Evolutionary conservation across 177 flowering plant species (phyloP).

Genomic region (Telopea speciosissima): DNA sequence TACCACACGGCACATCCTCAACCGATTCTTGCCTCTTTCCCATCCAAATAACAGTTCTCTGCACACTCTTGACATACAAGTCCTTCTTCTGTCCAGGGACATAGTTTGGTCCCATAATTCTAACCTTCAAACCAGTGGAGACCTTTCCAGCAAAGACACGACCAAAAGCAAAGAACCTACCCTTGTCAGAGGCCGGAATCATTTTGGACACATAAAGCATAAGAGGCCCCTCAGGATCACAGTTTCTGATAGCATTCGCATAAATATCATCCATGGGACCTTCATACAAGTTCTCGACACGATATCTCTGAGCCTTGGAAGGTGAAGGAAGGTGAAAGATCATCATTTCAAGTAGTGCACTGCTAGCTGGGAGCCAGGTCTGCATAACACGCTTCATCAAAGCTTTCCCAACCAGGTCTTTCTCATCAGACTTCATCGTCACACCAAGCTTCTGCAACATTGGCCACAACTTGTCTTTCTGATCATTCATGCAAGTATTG

Average conservation of each 20-base stretch:
- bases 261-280: slow-evolving; percentile 56
- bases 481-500: slow-evolving; percentile 48
- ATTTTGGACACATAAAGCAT: slow-evolving; percentile 64
- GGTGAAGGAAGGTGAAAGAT: slow-evolving; percentile 59
- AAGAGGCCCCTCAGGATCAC: slow-evolving; percentile 59
- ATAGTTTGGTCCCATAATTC: slow-evolving; percentile 66
- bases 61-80: slow-evolving; percentile 48
- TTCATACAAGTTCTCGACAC: slow-evolving; percentile 57
- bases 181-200: slow-evolving; percentile 69
- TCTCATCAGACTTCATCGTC: slow-evolving; percentile 42
- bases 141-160: slow-evolving; percentile 62
- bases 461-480: slow-evolving; percentile 56
- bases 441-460: slow-evolving; percentile 48
- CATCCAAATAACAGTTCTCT: slow-evolving; percentile 69
- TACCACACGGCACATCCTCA: slow-evolving; percentile 68
- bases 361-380: slow-evolving; percentile 51
- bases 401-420: slow-evolving; percentile 42
- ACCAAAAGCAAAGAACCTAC: slow-evolving; percentile 63
- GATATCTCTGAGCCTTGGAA: slow-evolving; percentile 42
- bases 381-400: slow-evolving; percentile 61
- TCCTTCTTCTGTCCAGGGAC: slow-evolving; percentile 63
- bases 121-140: slow-evolving; percentile 51
- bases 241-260: slow-evolving; percentile 49
- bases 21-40: slow-evolving; percentile 51
- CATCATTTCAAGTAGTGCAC: slow-evolving; percentile 55